Evolutionary conservation across 306 rosid species (phyloP), one percentile per base, ranked within the genome.

Genomic region (Vigna nakashimae): DNA sequence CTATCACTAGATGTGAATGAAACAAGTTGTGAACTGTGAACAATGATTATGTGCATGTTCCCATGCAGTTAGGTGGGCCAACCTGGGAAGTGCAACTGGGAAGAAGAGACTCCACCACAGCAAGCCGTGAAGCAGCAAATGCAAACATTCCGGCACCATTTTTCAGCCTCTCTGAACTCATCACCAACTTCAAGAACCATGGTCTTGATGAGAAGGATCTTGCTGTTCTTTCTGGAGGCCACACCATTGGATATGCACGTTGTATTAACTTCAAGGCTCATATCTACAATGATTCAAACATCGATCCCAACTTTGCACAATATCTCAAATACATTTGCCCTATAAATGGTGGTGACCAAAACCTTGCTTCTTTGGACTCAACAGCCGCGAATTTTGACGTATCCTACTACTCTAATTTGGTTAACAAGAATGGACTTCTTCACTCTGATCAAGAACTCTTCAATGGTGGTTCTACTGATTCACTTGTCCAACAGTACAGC

Each of bases 61-160:
- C 28, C 28, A 26, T 69, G 50, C 80, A 89, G 92, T 62, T 89
- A 78, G 89, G 92, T 26, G 90, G 92, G 7, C 82, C 86, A 11
- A 28, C 79, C 8, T 89, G 92, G 90, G 42, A 57, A 1, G 87
- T 84, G n/a, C 43, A 11, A n/a, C 16, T 86, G 0, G 89, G 92
- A 1, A 86, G 92, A 65, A 86, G 86, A 75, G 92, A 86, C 84
- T 80, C 92, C 15, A 82, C 62, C 56, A 86, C 78, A 28, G 88
- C 89, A 6, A 86, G 87, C 72, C 79, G 49, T 2, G 60, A 22
- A 10, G 71, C 24, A 1, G 89, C 85, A 10, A 11, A 86, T n/a
- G 2, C 69, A 10, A 36, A 84, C 75, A 71, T 89, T 15, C 90
- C 90, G 0, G 18, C 66, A 22, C 83, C 92, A 24, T 7, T 9